phyloP scores from a whole-genome alignment of 2,329 filamentous ascomycete species.

The Scedosporium dehoogii region DNA sequence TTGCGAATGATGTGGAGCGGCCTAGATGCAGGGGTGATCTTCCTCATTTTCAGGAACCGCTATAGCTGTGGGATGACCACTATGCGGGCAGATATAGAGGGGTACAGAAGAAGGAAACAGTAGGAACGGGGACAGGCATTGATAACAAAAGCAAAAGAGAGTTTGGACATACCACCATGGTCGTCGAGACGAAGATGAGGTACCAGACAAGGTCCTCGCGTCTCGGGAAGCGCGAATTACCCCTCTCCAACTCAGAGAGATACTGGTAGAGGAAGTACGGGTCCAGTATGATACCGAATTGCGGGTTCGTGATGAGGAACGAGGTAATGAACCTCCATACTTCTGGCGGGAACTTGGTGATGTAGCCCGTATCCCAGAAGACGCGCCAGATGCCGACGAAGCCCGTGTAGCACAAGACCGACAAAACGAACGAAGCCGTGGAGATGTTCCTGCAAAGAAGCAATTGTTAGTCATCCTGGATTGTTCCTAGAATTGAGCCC shows the following conservation, averaged over 20 bases:
- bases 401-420: constrained; percentile 46
- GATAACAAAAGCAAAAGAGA: constrained; percentile 7
- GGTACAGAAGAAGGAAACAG: constrained; percentile 15
- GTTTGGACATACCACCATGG: constrained; percentile 59
- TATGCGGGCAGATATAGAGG: constrained; percentile 73
- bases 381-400: constrained; percentile 41
- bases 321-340: constrained; percentile 31
- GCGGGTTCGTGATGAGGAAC: constrained; percentile 29
- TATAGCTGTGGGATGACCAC: constrained; percentile 57
- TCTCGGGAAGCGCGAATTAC: constrained; percentile 59
- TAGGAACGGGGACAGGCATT: constrained; percentile 8
- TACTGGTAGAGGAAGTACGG: constrained; percentile 71
- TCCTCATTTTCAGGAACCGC: constrained; percentile 78
- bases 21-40: constrained; percentile 62
- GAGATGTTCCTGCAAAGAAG: constrained; percentile 49
- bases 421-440: constrained; percentile 50
- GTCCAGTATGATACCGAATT: constrained; percentile 53
- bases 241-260: constrained; percentile 61
- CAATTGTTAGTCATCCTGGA: constrained; percentile 12
- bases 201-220: constrained; percentile 78
- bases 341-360: constrained; percentile 42
- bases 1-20: constrained; percentile 55
- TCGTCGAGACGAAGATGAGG: constrained; percentile 57
- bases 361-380: constrained; percentile 37
- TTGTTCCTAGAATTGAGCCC: background rate